Evolutionary conservation across 2,329 filamentous ascomycete species (phyloP), one percentile per base, ranked within the genome.

Genomic region (Paramyrothecium sp.): DNA sequence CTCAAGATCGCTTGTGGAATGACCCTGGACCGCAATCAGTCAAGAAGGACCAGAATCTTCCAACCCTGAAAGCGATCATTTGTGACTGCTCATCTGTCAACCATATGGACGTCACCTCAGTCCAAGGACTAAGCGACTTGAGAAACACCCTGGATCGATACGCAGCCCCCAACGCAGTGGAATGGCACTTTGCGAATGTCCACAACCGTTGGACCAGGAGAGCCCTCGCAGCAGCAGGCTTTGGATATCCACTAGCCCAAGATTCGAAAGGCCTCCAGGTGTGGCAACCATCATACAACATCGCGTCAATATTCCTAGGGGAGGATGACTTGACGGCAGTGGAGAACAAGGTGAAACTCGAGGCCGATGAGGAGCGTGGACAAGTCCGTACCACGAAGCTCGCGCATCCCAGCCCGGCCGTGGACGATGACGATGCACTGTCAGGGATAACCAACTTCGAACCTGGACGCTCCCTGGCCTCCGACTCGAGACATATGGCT

Each of bases 61-160:
- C 83, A 0, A 69, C 76, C 12, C 73, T 86, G 17, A 77, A 77
- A 5, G 83, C 84, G 5, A 62, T 88, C 10, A 75, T 87, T 11
- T 73, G 87, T 2, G 85, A 87, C 69, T 85, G 83, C 64, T 80
- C 80, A 0, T 75, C 81, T 2, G 81, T 87, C 50, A 82, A 84
- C 63, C 76, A 78, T 56, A 71, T 87, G 26, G 85, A 88, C 58
- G 77, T 84, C 10, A 86, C 84, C 0, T 80, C 81, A 2, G 69
- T 86, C 0, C 83, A 87, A 62, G 80, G 80, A 1, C 71, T 88
- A 12, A 74, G 85, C 50, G 83, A 86, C 62, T 69, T 84, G 13
- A 77, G 83, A 46, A 80, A 79, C 60, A 76, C 80, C 21, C 73
- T 87, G 2, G 81, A 85, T 65, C 74, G 76, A 16, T 81, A 85